Conservation (phyloP, 2,329 filamentous ascomycete genomes). For the Lachnellula cervina region DNA sequence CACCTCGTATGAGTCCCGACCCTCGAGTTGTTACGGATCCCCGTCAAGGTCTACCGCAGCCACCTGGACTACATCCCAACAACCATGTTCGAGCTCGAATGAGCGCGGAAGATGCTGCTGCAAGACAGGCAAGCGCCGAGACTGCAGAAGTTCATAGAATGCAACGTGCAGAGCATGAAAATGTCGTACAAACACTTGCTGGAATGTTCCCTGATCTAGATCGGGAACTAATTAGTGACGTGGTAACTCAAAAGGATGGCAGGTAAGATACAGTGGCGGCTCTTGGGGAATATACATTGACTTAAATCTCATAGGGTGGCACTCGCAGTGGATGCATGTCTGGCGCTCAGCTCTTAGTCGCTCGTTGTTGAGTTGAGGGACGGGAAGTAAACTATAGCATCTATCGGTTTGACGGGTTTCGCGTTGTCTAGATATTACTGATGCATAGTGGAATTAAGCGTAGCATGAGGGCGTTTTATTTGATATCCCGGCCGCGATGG, state of each 20-base stretch:
- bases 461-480: constrained; percentile 9
- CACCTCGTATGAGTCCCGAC: constrained; percentile 31
- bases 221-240: constrained; percentile 90
- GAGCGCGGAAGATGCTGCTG: constrained; percentile 81
- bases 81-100: constrained; percentile 33
- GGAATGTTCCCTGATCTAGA: constrained; percentile 98
- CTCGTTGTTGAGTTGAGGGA: neutral
- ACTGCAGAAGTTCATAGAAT: constrained; percentile 80
- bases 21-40: constrained; percentile 25
- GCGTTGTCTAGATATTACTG: neutral
- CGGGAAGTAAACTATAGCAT: constrained; percentile 6
- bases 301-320: constrained; percentile 57
- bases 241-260: constrained; percentile 92
- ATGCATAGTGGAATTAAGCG: constrained; percentile 10
- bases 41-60: constrained; percentile 20
- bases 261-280: constrained; percentile 53
- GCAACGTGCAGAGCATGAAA: constrained; percentile 77
- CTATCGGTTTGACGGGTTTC: neutral
- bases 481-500: constrained; percentile 7
- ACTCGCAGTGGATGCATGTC: constrained; percentile 78
- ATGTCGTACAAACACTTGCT: constrained; percentile 87
- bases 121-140: constrained; percentile 85
- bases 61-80: constrained; percentile 16
- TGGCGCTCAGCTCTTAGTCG: constrained; percentile 51
- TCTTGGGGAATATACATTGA: constrained; percentile 8